Base-by-base conservation (phyloP, 1,284 basidiomycete genomes). In the Malassezia nana region DNA sequence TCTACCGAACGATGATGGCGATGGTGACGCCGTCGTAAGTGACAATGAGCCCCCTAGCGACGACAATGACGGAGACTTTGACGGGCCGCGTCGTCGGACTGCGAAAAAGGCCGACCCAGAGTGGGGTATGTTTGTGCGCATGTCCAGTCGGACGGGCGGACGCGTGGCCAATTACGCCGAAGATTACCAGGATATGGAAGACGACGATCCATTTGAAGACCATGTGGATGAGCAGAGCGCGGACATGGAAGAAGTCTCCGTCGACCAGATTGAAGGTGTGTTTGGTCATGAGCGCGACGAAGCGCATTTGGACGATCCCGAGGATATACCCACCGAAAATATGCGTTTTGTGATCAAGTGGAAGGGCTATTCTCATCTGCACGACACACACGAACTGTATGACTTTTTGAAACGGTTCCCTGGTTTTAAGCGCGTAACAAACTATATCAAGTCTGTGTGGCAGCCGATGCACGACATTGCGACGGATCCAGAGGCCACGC, bases 371-470 rank as follows among this genome's bases (percentile, higher is more conserved):
- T 75, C 73, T 28, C 77, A 78, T 52, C 64, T 78, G n/a, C 77
- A 78, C 68, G 94, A 98, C 74, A 98, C 91, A 9, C 91, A 96
- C 73, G 92, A 98, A 77, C 84, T 84, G 10, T 95, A 94, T 78
- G 84, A 89, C 68, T 96, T 94, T 75, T 78, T 96, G 55, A 77
- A 78, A 61, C 84, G 87, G 30, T 94, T 86, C 80, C 84, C 82
- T 71, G 90, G 90, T 26, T 81, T 95, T 72, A 98, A 98, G 77
- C 87, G 90, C 53, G 89, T 99, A 55, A 92, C 96, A 77, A 98
- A 98, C 78, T 99, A 98, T 77, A 94, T 99, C 80, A 92, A 92
- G 74, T 81, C 83, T 16, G 76, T 81, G 31, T 80, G 78, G 74
- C 61, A 68, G 80, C 83, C 77, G 1, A 88, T 88, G 76, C 83